Base-by-base conservation (phyloP, 768 basidiomycete species). In the Mycena floridula region DNA sequence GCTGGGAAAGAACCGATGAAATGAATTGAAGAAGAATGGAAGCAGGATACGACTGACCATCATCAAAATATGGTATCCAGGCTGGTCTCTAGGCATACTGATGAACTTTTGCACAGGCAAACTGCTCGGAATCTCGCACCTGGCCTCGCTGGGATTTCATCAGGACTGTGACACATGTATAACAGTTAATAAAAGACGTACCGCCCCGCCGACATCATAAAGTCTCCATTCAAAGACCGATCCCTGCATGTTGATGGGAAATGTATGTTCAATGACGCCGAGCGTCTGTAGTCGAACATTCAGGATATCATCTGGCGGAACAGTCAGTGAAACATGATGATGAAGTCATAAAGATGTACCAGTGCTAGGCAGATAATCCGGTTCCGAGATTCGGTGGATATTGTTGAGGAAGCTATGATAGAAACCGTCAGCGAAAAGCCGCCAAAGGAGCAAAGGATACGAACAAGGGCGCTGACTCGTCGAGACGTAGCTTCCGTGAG, bases 61-160 rank as follows among this genome's bases (percentile, higher is more conserved):
- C 87, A 57, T 90, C 88, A 52, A 91, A 91, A 62, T 80, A 91
- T 24, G 88, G 85, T 32, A 82, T 78, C 88, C 88, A 90, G 5
- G 82, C 80, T 53, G 81, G 84, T 54, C 89, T 71, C 83, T 88
- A 50, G 47, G 21, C 50, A n/a, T n/a, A n/a, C n/a, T n/a, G n/a
- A n/a, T 50, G 26, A 35, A 46, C 36, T 26, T 12, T 40, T 40
- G 18, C 22, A n/a, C 30, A 20, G 40, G n/a, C 22, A 25, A 44
- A 35, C 54, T 50, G 35, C 52, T 21, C 48, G 54, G 48, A 48
- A 51, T 30, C 45, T 61, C 72, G 61, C 63, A 72, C 81, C 72
- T 82, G 80, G 23, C 80, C 78, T 40, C 79, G 72, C 81, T 83
- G 57, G 9, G 49, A 45, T 39, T 40, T 28, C 25, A 35, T 46